Evolutionary conservation across 148 eudicot genomes (phyloP).

Genomic region (Vaccinium corymbosum): DNA sequence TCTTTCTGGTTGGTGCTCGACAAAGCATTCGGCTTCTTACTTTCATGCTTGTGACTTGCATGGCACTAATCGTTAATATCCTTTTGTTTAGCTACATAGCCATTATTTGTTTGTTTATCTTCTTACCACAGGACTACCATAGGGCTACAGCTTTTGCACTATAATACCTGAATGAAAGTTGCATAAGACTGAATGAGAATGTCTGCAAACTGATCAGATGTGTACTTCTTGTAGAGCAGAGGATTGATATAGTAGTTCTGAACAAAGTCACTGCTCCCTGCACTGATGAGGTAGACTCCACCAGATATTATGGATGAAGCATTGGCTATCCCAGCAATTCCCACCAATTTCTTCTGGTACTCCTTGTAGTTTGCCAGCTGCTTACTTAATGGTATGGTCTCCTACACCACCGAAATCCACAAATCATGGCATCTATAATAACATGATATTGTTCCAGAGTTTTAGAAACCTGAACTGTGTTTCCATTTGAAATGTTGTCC

Average conservation of each 20-base stretch:
- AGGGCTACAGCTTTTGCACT: neutral
- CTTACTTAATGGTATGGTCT: conserved; percentile 40
- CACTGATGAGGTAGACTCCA: conserved; percentile 44
- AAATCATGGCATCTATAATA: neutral
- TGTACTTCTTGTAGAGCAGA: conserved; percentile 46
- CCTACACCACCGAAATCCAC: conserved; percentile 25
- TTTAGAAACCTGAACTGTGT: neutral
- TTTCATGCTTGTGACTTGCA: neutral
- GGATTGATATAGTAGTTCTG: conserved; percentile 70
- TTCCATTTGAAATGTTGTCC: neutral
- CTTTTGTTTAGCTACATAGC: neutral
- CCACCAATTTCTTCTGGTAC: conserved; percentile 41
- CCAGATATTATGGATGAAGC: conserved; percentile 46
- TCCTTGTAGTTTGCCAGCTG: conserved; percentile 51
- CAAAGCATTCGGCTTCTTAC: neutral
- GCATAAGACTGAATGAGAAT: conserved; percentile 40
- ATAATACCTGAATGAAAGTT: conserved; percentile 42
- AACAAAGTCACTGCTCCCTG: conserved; percentile 67
- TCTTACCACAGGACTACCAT: neutral
- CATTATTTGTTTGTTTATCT: neutral
- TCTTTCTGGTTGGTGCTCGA: neutral
- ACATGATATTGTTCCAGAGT: neutral
- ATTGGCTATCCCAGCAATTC: conserved; percentile 40
- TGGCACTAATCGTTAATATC: neutral
- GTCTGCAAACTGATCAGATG: conserved; percentile 45